Conservation (phyloP, 1,284 basidiomycete genomes). For the Ceratobasidium sp. region DNA sequence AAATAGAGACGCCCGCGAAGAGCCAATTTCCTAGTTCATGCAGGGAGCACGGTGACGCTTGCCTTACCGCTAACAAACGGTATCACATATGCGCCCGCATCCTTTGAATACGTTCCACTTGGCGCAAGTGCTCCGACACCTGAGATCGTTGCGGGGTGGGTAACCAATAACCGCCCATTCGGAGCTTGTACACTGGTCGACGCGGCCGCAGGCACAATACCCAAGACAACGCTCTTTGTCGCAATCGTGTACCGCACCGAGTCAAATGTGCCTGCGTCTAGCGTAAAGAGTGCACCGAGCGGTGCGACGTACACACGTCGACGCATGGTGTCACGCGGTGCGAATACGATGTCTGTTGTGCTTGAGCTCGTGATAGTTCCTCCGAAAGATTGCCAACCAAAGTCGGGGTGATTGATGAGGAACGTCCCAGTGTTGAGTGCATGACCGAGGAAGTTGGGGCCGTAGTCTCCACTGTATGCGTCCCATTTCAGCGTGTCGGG, state of each 20-base stretch:
- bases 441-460: constrained; percentile 71
- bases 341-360: constrained; percentile 61
- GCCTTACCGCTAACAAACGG: constrained; percentile 58
- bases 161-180: constrained; percentile 63
- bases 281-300: constrained; percentile 62
- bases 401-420: constrained; percentile 68
- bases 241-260: constrained; percentile 61
- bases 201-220: constrained; percentile 60
- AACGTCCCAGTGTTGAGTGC: constrained; percentile 68
- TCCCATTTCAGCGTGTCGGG: constrained; percentile 71
- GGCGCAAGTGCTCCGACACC: constrained; percentile 63
- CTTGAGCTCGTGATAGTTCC: constrained; percentile 62
- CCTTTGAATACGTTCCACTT: constrained; percentile 57
- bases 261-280: constrained; percentile 72
- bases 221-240: constrained; percentile 60
- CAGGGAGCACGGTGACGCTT: constrained; percentile 51
- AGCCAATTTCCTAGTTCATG: constrained; percentile 53
- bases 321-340: constrained; percentile 65
- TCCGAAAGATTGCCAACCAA: constrained; percentile 75
- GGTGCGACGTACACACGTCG: constrained; percentile 68
- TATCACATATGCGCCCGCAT: constrained; percentile 67
- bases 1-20: background rate
- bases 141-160: constrained; percentile 61
- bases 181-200: constrained; percentile 64
- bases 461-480: constrained; percentile 72